Base-by-base conservation (phyloP, 768 basidiomycete genomes). In the Gelatoporia subvermispora region DNA sequence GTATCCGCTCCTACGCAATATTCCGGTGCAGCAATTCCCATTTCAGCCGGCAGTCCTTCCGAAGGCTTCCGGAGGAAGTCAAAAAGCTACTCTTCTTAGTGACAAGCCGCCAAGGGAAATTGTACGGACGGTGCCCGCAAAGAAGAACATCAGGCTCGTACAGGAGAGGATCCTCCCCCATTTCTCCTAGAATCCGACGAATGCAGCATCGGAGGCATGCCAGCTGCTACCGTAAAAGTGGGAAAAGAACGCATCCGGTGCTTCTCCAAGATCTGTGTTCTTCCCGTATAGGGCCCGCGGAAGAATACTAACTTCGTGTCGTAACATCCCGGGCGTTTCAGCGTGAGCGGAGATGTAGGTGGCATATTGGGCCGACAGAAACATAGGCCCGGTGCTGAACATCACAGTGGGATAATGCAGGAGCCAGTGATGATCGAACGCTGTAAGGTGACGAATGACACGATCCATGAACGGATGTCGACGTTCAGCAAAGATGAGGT, bases 311-410 rank as follows among this genome's bases (percentile, higher is more conserved):
- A 99, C 77, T 42, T 88, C 85, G 20, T 78, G 76, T 11, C 79
- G 73, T 17, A 82, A 81, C 8, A 66, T 59, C 7, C 68, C 67
- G 2, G 70, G 65, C 16, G 79, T 78, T 11, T 71, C 71, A 23
- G 81, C 77, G 48, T 89, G 80, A 9, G 84, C 75, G 4, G 86
- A 73, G 4, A 79, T 78, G 68, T 89, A 98, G 44, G 94, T 74
- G 36, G 90, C 89, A 65, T 95, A 95, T 64, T 96, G 92, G 2
- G 86, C 84, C 0, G 94, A 97, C 11, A 99, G 72, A 69, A 97
- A 99, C 96, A 99, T 99, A 60, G 96, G 96, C 1, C 95, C 95
- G 0, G 96, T 99, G 45, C 93, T 93, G 70, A 99, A 99, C 96
- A 99, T 99, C 73, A 99, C 96, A 22, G 96, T 99, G 24, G 96